Evolutionary conservation across 768 basidiomycete genomes (phyloP).

Genomic region (Amanita rubescens): DNA sequence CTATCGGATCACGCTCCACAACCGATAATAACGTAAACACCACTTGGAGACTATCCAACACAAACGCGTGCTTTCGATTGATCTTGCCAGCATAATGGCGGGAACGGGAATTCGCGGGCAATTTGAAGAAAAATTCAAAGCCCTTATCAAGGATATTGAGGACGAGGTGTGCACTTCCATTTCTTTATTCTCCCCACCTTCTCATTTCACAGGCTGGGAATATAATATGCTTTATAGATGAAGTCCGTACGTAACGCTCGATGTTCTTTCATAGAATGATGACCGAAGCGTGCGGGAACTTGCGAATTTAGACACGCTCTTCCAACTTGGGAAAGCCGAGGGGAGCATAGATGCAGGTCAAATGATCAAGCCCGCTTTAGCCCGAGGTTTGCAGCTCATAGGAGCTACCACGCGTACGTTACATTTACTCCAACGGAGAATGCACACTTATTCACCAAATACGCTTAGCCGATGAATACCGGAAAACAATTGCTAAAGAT

Average conservation of each 20-base stretch:
- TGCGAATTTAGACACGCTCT: constrained; percentile 50
- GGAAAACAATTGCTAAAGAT: constrained; percentile 88
- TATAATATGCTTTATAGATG: constrained; percentile 91
- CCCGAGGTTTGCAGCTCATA: constrained; percentile 80
- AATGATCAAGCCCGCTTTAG: constrained; percentile 90
- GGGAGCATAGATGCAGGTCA: constrained; percentile 89
- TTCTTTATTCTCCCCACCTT: neutral
- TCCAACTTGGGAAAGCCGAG: constrained; percentile 87
- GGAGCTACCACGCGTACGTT: constrained; percentile 82
- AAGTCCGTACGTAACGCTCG: constrained; percentile 63
- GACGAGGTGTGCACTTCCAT: constrained; percentile 45
- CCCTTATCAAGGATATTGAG: constrained; percentile 83
- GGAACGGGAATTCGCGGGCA: constrained; percentile 89
- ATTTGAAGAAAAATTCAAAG: constrained; percentile 93
- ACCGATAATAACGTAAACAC: neutral
- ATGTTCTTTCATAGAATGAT: too few relatives aligned
- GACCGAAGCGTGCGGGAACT: neutral
- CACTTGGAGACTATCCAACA: constrained; percentile 52
- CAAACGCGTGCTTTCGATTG: constrained; percentile 84
- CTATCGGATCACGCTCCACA: neutral
- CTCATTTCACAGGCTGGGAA: constrained; percentile 70
- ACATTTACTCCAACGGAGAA: neutral
- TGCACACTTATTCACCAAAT: neutral
- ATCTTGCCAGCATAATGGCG: constrained; percentile 77
- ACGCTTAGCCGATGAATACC: constrained; percentile 69